Evolutionary conservation across 345 rosid genomes (phyloP), one percentile per base, ranked within the genome.

Genomic region (Linum usitatissimum): DNA sequence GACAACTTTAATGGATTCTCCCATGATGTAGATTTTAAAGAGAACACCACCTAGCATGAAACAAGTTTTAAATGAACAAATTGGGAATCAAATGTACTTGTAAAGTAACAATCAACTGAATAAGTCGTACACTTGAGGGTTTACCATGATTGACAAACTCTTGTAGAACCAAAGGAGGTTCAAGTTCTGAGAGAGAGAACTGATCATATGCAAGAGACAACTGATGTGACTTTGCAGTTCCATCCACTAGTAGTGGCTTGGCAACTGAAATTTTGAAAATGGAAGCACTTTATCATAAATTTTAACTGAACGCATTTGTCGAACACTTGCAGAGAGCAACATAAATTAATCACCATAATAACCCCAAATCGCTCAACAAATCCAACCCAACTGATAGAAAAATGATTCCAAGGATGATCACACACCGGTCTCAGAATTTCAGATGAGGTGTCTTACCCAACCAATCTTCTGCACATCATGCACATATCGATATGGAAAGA

Each of bases 71-170:
- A 36, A 68, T 34, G 38, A 34, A 34, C 38, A 34, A 34, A 34
- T 34, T 34, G 5, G 38, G 38, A 0, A 34, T 34, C 38, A 7
- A 34, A 34, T 34, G 38, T 34, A 34, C 38, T 34, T 0, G 38
- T 34, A 34, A 34, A 34, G 38, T 5, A 34, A 34, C 8, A 34
- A 34, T 34, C 38, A 34, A 34, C 8, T 34, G 38, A 34, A 34
- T 34, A 34, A 34, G 38, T 7, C 8, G 38, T 34, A 34, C 38
- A 34, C 1, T 7, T 34, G 38, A 34, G 38, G 3, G 38, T 34
- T 34, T 34, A 91, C 98, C 96, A 73, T 91, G 98, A 75, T 88
- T 88, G 3, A 91, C 87, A 76, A 91, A 91, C 80, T 91, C 98
- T 73, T 91, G 98, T 31, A 91, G 79, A 30, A 88, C 83, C 75